Percentiles rank a stretch among this genome's conserved stretches.
phyloP scores from a whole-genome alignment of 345 rosid species.

The Populus nigra region DNA sequence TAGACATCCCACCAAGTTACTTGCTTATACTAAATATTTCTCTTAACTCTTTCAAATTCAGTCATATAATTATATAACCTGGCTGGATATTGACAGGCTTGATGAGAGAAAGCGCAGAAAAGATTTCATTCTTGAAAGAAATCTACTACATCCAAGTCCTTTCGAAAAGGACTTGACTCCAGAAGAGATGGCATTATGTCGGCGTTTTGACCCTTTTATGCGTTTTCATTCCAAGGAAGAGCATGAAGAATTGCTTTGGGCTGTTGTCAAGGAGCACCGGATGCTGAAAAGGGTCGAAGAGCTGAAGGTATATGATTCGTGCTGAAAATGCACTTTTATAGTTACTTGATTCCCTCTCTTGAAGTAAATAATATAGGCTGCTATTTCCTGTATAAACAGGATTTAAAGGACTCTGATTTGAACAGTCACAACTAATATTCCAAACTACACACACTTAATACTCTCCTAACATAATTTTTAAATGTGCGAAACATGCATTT shows the following conservation, averaged over 20 bases:
- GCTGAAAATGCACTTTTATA: neutral
- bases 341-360: neutral
- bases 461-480: neutral
- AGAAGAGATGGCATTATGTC: constrained; percentile 74
- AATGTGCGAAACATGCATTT: neutral
- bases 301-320: constrained; percentile 53
- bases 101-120: constrained; percentile 94
- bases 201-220: constrained; percentile 81
- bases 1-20: neutral
- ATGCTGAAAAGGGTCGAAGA: constrained; percentile 68
- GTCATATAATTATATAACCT: neutral
- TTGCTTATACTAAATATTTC: neutral
- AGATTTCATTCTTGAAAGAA: constrained; percentile 85
- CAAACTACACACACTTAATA: too few relatives aligned
- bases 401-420: neutral
- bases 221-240: constrained; percentile 92
- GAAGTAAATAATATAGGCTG: neutral
- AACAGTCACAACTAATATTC: neutral
- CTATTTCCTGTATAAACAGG: neutral
- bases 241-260: constrained; percentile 75
- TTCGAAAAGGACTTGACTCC: constrained; percentile 71
- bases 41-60: neutral
- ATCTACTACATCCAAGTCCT: constrained; percentile 65
- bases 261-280: constrained; percentile 67
- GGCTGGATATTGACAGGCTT: constrained; percentile 49